Base-by-base conservation (phyloP, 2,329 filamentous ascomycete genomes). In the Phoma herbarum region DNA sequence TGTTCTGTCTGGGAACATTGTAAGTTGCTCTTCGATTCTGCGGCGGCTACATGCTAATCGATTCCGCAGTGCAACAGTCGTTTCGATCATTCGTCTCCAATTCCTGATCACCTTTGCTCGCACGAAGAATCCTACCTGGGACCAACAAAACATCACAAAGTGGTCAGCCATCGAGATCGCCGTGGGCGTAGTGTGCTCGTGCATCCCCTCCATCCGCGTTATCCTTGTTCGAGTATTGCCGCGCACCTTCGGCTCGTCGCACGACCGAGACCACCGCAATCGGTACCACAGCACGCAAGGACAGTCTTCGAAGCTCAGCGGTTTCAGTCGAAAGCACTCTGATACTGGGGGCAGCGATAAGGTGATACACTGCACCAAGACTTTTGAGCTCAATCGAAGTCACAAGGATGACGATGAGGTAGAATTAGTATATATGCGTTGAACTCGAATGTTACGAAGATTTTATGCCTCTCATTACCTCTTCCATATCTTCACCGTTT, bases 161-260 rank as follows among this genome's bases (percentile, higher is more conserved):
- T 50, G 47, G 47, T 50, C 47, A 4, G 39, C 11, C 12, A 25
- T 50, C 6, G 47, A 50, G 41, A 57, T 61, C 18, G 61, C 60
- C 14, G 57, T 66, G 18, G 67, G 65, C 26, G 75, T 80, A 44
- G 71, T 80, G 12, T 80, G 78, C 58, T 75, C 74, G n/a, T 79
- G 78, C 63, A 75, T 80, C 68, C 78, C 78, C 0, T 66, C 70
- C 23, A 55, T 79, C 16, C 72, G 75, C n/a, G 65, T n/a, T 16
- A n/a, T 42, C 6, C 47, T 50, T 20, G 39, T 37, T 25, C 7
- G 28, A 2, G 22, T 44, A 10, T n/a, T 44, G 3, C 49, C 49
- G 11, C 31, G 22, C 28, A 20, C 42, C 3, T 44, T 43, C 4
- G 39, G 46, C 14, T 49, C 46, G n/a, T 39, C 35, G n/a, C 4